Conservation (phyloP, 2,329 filamentous ascomycete genomes). For the Scedosporium aurantiacum region DNA sequence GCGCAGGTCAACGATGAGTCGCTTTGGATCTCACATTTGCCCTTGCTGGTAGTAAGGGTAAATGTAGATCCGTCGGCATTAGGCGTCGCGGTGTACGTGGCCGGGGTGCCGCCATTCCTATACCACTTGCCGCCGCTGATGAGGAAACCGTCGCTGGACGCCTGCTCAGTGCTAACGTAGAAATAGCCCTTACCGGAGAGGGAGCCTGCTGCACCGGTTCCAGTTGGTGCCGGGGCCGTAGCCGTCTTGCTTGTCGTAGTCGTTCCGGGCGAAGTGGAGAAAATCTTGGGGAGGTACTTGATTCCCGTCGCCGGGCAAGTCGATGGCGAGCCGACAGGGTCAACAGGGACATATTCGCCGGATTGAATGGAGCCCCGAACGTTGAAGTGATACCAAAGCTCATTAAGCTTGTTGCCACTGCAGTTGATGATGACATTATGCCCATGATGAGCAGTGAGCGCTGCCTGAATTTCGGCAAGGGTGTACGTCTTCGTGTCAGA, state of each 20-base stretch:
- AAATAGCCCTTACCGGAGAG: conserved; percentile 12
- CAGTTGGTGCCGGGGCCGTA: conserved; percentile 4
- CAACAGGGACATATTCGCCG: conserved; percentile 47
- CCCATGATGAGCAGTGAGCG: conserved; percentile 42
- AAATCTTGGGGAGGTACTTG: conserved; percentile 17
- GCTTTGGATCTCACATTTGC: conserved; percentile 12
- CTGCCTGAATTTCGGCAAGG: conserved; percentile 44
- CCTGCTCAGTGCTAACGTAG: conserved; percentile 8
- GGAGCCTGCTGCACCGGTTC: neutral
- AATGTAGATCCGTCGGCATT: conserved; percentile 12
- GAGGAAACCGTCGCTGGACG: conserved; percentile 12
- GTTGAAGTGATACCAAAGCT: conserved; percentile 56
- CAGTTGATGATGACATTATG: conserved; percentile 49
- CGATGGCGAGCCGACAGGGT: conserved; percentile 32
- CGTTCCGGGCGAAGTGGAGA: conserved; percentile 3
- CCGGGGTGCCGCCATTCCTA: conserved; percentile 16
- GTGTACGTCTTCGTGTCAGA: conserved; percentile 47
- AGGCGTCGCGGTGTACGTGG: conserved; percentile 16
- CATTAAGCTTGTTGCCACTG: conserved; percentile 31
- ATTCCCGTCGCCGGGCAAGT: conserved; percentile 13
- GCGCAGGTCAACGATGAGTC: conserved; percentile 12
- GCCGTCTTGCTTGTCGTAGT: conserved; percentile 4
- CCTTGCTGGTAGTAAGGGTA: conserved; percentile 15
- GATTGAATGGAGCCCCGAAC: conserved; percentile 45
- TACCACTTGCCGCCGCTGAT: conserved; percentile 17